A percentile compares a stretch with the other conserved stretches of the same genome.
phyloP scores from a whole-genome alignment of 225 moss, liverwort and hornwort genomes.

The Asterella californica region DNA sequence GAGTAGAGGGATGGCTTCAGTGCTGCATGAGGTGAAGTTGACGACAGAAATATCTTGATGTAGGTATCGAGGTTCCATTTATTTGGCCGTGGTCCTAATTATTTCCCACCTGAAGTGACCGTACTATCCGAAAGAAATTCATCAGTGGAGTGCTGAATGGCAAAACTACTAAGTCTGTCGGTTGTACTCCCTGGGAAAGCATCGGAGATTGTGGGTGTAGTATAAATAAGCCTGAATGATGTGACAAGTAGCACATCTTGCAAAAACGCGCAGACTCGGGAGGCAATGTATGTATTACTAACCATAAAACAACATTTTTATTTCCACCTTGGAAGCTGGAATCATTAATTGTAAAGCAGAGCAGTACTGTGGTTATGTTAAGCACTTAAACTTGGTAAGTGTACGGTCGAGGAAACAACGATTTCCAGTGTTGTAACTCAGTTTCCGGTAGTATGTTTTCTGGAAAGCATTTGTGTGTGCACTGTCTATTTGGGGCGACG shows the following conservation, averaged over 20 bases:
- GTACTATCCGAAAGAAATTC: background rate
- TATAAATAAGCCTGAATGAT: constrained; percentile 12
- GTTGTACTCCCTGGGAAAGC: background rate
- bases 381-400: no score
- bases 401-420: no score
- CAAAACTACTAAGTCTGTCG: background rate
- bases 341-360: background rate
- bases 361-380: no score
- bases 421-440: no score
- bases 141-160: background rate
- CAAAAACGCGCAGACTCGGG: constrained; percentile 6
- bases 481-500: no score
- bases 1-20: background rate
- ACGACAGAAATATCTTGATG: background rate
- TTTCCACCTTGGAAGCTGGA: background rate
- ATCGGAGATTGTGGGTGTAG: constrained; percentile 12
- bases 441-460: no score
- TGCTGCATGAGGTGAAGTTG: constrained; percentile 4
- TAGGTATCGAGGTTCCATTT: background rate
- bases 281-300: background rate
- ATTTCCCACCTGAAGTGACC: constrained; percentile 13
- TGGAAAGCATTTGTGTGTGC: no score
- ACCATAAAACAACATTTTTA: background rate
- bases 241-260: background rate
- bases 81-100: constrained; percentile 6